Percentiles rank a stretch among this genome's conserved stretches.
phyloP scores from a whole-genome alignment of 73 alveolate genomes.

The Tetrahymena thermophila region DNA sequence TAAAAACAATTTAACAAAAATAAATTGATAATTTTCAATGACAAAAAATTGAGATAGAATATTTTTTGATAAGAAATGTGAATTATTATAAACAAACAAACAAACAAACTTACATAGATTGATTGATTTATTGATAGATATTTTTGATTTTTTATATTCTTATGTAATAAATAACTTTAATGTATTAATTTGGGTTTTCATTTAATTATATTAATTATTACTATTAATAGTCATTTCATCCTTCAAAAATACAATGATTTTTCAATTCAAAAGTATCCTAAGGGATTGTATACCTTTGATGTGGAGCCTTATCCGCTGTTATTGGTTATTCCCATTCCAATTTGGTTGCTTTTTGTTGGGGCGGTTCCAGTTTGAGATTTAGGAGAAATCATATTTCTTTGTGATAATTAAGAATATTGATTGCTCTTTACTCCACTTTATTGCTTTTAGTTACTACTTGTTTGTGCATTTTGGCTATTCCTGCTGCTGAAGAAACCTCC shows the following conservation, averaged over 20 bases:
- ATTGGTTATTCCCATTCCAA: not conserved
- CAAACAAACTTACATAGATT: not conserved
- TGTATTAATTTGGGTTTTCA: too few relatives aligned
- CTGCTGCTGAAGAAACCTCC: not conserved
- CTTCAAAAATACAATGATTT: not conserved
- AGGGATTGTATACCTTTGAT: not conserved
- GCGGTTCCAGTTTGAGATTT: not conserved
- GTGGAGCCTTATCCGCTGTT: not conserved
- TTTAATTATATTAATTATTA: too few relatives aligned
- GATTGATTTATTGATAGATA: not conserved
- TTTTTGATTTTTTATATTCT: too few relatives aligned
- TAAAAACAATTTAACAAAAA: not conserved
- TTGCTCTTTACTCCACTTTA: not conserved
- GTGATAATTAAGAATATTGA: not conserved
- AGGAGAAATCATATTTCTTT: not conserved
- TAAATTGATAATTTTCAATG: not conserved
- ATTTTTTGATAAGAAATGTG: not conserved
- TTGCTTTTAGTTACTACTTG: not conserved
- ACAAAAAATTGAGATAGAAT: not conserved
- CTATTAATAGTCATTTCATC: not conserved
- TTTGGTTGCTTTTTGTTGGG: not conserved
- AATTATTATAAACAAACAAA: too few relatives aligned
- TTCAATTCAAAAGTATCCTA: not conserved
- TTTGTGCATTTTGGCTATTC: not conserved
- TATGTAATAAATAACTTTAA: too few relatives aligned